These are phyloP conservation scores for Myxozyma monticola DNA, from an alignment of 805 yeast genomes.

Conservation along the genomic window DNA sequence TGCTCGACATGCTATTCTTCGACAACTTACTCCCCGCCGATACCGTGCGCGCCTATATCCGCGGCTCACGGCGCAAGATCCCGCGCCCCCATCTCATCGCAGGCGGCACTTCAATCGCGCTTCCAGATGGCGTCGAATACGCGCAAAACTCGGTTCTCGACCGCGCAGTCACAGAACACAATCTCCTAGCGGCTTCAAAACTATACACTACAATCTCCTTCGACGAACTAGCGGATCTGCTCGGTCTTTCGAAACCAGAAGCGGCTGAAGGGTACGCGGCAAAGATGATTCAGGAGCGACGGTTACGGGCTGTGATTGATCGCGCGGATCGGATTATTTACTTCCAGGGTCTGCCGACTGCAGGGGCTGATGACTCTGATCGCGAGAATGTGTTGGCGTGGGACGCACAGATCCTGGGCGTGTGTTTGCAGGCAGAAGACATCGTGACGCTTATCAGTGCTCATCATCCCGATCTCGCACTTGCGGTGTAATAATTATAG, in stretches of 20 bases:
- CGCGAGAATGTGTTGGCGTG: conserved; percentile 13
- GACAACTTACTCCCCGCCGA: conserved; percentile 34
- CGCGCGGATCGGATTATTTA: conserved; percentile 35
- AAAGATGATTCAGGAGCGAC: conserved; percentile 37
- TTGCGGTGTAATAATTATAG: conserved; percentile 2
- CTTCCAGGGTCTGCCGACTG: conserved; percentile 16
- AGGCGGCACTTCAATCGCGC: background rate
- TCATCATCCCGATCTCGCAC: conserved; percentile 11
- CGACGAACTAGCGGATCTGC: conserved; percentile 33
- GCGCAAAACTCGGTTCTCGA: conserved; percentile 33
- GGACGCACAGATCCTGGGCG: conserved; percentile 26
- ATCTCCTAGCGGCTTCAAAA: conserved; percentile 38
- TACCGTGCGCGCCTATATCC: conserved; percentile 32
- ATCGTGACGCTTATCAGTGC: conserved; percentile 25
- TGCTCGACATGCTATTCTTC: conserved; percentile 35
- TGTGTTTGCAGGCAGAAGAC: conserved; percentile 32
- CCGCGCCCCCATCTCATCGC: conserved; percentile 7
- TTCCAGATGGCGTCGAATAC: too few species aligned
- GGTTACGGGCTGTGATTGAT: conserved; percentile 37
- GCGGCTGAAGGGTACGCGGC: conserved; percentile 36
- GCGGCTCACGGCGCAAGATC: conserved; percentile 8
- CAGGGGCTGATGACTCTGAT: conserved; percentile 1
- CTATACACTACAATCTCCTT: conserved; percentile 36
- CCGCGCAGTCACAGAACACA: conserved; percentile 39
- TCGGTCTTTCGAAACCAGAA: conserved; percentile 31